A percentile compares a stretch with the other conserved stretches of the same genome.
These are phyloP conservation scores for Glonium stellatum DNA, from an alignment of 495 filamentous ascomycete genomes.

Conservation along the genomic window DNA sequence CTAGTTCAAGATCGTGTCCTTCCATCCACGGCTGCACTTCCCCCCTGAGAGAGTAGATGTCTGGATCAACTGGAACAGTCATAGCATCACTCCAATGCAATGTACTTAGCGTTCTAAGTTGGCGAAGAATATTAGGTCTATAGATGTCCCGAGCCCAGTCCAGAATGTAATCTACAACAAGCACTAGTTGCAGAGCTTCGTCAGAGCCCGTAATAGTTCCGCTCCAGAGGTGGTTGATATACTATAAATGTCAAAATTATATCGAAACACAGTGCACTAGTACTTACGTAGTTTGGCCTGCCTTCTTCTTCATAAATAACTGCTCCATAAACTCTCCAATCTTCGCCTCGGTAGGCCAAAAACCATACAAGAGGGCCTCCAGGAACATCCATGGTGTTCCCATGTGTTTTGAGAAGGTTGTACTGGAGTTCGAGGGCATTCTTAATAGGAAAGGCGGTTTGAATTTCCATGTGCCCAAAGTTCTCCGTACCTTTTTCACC, in stretches of 20 bases:
- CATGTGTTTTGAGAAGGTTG: background rate
- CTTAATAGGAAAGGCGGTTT: conserved; percentile 19
- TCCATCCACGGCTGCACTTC: conserved; percentile 10
- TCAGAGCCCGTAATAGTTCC: conserved; percentile 1
- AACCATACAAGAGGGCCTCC: conserved; percentile 15
- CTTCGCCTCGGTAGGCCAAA: conserved; percentile 10
- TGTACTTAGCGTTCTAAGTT: conserved; percentile 3
- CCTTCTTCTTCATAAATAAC: background rate
- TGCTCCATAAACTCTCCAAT: conserved; percentile 13
- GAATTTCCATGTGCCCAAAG: conserved; percentile 19
- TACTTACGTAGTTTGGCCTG: background rate
- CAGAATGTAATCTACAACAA: conserved; percentile 12
- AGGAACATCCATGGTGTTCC: conserved; percentile 9
- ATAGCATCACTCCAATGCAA: background rate
- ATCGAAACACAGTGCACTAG: background rate
- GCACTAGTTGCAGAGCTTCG: conserved; percentile 8
- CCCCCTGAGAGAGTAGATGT: conserved; percentile 7
- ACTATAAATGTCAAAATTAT: conserved; percentile 4
- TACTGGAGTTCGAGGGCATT: conserved; percentile 6
- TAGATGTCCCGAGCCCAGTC: conserved; percentile 10
- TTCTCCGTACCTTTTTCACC: conserved; percentile 12
- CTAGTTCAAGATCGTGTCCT: background rate
- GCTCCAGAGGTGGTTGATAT: conserved; percentile 4
- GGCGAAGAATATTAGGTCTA: conserved; percentile 1
- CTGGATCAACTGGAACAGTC: background rate